phyloP scores from a whole-genome alignment of 345 rosid species.

The Eucalyptus urophylla region DNA sequence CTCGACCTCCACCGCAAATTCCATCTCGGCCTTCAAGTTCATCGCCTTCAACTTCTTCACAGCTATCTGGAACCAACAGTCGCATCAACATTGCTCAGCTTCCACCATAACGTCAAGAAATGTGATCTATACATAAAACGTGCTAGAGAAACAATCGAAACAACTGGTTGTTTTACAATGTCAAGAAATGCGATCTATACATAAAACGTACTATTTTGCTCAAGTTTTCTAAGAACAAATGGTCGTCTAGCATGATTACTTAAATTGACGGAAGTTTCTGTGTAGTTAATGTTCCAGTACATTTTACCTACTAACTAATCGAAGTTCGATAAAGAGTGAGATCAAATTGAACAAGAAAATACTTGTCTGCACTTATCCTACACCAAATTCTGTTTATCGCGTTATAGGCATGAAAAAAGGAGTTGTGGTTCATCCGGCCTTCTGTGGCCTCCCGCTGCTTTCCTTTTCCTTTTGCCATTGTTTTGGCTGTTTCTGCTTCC shows the following conservation, averaged over 20 bases:
- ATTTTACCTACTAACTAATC: background rate
- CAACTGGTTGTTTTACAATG: background rate
- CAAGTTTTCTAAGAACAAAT: background rate
- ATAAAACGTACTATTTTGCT: background rate
- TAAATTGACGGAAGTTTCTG: background rate
- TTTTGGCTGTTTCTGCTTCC: too few species aligned
- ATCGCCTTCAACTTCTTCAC: constrained; percentile 62
- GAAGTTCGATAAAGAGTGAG: background rate
- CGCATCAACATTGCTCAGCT: background rate
- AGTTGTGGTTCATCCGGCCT: too few species aligned
- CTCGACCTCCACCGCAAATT: constrained; percentile 66
- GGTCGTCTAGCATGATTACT: background rate
- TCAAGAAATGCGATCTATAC: background rate
- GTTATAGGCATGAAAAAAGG: background rate
- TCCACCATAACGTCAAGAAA: background rate
- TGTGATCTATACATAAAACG: background rate
- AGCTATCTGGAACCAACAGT: constrained; percentile 26
- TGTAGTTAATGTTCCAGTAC: background rate
- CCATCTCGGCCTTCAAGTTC: constrained; percentile 72
- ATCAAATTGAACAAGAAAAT: background rate
- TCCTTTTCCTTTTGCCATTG: too few species aligned
- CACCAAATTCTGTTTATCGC: background rate
- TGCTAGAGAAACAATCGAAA: background rate
- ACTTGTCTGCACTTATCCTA: background rate
- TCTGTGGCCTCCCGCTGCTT: too few species aligned